Evolutionary conservation across 2,329 filamentous ascomycete species (phyloP), one percentile per base, ranked within the genome.

Genomic region (Niveomyces coronatus): DNA sequence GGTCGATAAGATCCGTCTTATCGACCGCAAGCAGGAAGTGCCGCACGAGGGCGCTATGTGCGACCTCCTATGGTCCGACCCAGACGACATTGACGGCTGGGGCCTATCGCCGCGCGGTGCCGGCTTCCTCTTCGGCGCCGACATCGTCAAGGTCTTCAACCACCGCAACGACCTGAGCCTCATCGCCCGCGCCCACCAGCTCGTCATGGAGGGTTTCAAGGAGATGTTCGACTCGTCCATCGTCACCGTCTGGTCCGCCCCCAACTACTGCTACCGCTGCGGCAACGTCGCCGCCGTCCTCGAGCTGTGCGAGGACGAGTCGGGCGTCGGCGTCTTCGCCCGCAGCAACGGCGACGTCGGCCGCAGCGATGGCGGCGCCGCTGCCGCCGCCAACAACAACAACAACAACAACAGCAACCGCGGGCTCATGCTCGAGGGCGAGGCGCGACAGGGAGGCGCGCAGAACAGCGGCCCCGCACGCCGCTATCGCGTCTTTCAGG

Each of bases 161-260:
- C 82, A 95, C 61, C 76, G 79, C 41, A 98, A 98, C 58, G 85
- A 94, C 54, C 72, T 98, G 19, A 86, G 82, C 16, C 71, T 98
- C 37, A 91, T 98, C 47, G 91, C 89, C 14, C 78, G 91, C 39
- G 91, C 91, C 1, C 91, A 98, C 56, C 91, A 98, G 60, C 77
- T 98, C 16, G 91, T 98, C 47, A 98, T 96, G 91, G 91, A 98
- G 58, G 91, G 91, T 0, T 98, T 95, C 62, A 96, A 96, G 64
- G 91, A 96, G 58, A 96, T 96, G 88, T 98, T 96, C 54, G 86
- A 94, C 55, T 82, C 79, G 11, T 85, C 80, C 33, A 95, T 98
- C 46, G 91, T 96, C 29, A 98, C 91, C 0, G 91, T 98, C n/a
- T 98, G 91, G 89, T 93, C 85, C 1, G 88, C 88, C 9, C 88